These are phyloP conservation scores for Bonia amplexicaulis DNA, from an alignment of 176 grass and related monocot genomes.

Conservation along the genomic window DNA sequence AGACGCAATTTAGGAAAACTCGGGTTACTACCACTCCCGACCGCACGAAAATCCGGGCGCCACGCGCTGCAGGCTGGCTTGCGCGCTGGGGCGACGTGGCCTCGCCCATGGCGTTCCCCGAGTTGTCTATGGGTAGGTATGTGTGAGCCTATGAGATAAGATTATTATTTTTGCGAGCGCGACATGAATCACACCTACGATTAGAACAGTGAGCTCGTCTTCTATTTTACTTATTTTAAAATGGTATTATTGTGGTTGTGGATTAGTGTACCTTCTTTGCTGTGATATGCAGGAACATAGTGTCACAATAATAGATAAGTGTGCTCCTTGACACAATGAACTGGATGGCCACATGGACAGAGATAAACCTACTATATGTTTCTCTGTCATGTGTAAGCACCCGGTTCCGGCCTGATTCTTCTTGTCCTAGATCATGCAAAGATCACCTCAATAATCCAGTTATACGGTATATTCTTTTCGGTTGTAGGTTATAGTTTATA, in stretches of 20 bases:
- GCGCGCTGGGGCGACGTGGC: too few relatives aligned
- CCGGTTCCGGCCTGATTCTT: neutral
- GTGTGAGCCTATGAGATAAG: neutral
- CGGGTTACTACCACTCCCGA: too few relatives aligned
- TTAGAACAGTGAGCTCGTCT: neutral
- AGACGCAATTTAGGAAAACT: too few relatives aligned
- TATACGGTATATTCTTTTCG: too few relatives aligned
- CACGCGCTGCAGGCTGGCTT: too few relatives aligned
- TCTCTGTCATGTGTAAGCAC: neutral
- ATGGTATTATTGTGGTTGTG: neutral
- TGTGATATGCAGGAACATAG: neutral
- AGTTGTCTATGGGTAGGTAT: too few relatives aligned
- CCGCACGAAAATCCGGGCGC: too few relatives aligned
- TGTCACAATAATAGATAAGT: neutral
- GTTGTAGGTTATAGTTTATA: too few relatives aligned
- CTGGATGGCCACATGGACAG: neutral
- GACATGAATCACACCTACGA: neutral
- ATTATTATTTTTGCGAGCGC: neutral
- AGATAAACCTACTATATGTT: neutral
- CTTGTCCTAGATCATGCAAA: neutral
- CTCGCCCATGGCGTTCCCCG: too few relatives aligned
- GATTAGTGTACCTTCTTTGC: neutral
- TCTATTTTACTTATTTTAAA: neutral
- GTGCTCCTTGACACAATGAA: neutral
- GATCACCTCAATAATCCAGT: too few relatives aligned